Percentiles rank a stretch among this genome's conserved stretches.
phyloP scores from a whole-genome alignment of 768 basidiomycete species.

The Floccularia luteovirens region DNA sequence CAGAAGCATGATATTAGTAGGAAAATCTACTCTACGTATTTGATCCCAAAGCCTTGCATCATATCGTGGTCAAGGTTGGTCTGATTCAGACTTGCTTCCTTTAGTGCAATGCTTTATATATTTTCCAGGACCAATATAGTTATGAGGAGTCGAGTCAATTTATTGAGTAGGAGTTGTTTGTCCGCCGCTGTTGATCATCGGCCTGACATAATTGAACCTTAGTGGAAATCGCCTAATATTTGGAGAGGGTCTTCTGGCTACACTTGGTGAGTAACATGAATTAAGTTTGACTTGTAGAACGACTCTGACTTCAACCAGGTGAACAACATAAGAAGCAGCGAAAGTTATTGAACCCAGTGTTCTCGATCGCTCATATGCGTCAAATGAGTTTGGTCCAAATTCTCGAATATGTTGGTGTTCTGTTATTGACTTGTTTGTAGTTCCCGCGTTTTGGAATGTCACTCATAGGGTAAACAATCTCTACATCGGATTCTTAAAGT shows the following conservation, averaged over 20 bases:
- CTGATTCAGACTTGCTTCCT: neutral
- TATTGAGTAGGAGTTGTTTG: constrained; percentile 15
- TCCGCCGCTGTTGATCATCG: neutral
- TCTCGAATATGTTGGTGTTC: neutral
- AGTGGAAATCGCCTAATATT: constrained; percentile 7
- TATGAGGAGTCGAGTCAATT: constrained; percentile 20
- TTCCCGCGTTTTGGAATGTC: constrained; percentile 25
- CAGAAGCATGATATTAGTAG: constrained; percentile 8
- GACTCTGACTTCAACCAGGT: constrained; percentile 13
- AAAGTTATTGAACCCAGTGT: constrained; percentile 37
- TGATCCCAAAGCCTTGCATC: constrained; percentile 37
- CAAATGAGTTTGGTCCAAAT: constrained; percentile 9
- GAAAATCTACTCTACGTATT: constrained; percentile 27
- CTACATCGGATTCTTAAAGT: neutral
- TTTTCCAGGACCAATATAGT: constrained; percentile 20
- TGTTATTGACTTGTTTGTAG: constrained; percentile 10
- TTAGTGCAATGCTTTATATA: neutral
- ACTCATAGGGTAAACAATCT: constrained; percentile 14
- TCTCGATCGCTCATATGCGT: constrained; percentile 32
- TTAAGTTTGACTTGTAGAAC: neutral
- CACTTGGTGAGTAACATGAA: constrained; percentile 7
- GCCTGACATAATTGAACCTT: neutral
- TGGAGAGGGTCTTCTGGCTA: constrained; percentile 15
- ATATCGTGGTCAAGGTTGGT: constrained; percentile 35
- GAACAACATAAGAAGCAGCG: constrained; percentile 33